Evolutionary conservation across 805 yeast genomes (phyloP), one percentile per base, ranked within the genome.

Genomic region (Saccharomycopsis babjevae): DNA sequence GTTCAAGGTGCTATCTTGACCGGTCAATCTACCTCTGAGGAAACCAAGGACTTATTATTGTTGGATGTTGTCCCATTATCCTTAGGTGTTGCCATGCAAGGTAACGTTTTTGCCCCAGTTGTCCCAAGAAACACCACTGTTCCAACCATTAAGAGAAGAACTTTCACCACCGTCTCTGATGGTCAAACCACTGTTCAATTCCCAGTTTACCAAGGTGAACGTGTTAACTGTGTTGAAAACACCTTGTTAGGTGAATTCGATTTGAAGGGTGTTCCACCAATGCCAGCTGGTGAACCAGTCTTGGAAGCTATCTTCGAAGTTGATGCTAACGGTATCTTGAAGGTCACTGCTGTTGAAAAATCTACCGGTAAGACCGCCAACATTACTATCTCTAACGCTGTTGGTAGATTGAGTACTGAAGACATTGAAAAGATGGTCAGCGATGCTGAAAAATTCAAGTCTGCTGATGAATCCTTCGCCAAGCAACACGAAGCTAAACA

Each of bases 131-230:
- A 94, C 89, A 89, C 98, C 71, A 93, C 98, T 73, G 96, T 93
- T 71, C 99, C 99, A 79, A 93, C 98, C 78, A 88, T 91, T 81
- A 93, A 93, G 88, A 88, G 97, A 76, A 91, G 96, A 83, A 93
- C 96, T 71, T 93, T 93, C 90, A 91, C 99, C 76, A 93, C 99
- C 70, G 96, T 89, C 74, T 96, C 88, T 71, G 99, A 93, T 84
- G 90, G 89, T 84, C 99, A 93, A 83, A 93, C 98, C 74, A 89
- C 97, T 70, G 98, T 93, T 68, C 94, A 89, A 80, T 91, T 93
- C 88, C 97, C 96, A 79, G 98, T 93, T 69, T 93, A 88, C 86
- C 97, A 93, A 84, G 99, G 99, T 86, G 99, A 93, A 85, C 94
- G 99, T 84, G 96, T 93, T 73, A 88, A 91, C 91, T 91, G 97